A percentile compares a stretch with the other conserved stretches of the same genome.
Evolutionary conservation across 2,329 filamentous ascomycete species (phyloP).

Genomic region (Talaromyces sp.): DNA sequence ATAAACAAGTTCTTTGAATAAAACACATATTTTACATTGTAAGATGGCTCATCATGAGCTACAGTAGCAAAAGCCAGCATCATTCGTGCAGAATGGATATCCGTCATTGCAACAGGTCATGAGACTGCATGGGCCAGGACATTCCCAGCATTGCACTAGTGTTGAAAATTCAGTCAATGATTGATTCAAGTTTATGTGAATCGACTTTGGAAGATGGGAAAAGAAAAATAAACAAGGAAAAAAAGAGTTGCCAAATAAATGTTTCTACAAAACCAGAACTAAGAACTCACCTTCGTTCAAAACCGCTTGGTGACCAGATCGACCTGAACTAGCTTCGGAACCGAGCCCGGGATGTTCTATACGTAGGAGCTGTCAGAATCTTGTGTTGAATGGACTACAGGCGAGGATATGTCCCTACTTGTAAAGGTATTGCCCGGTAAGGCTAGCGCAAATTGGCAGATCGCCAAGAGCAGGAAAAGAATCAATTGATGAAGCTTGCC

Average conservation of each 20-base stretch:
- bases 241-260: neutral
- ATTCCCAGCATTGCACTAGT: conserved; percentile 10
- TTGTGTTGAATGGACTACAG: neutral
- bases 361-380: neutral
- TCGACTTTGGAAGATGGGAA: neutral
- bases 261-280: neutral
- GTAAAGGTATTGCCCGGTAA: neutral
- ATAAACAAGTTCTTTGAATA: neutral
- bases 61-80: conserved; percentile 6
- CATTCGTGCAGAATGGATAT: conserved; percentile 8
- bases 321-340: neutral
- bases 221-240: neutral
- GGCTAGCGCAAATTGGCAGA: neutral
- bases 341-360: neutral
- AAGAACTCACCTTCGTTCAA: neutral
- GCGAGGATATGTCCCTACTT: neutral
- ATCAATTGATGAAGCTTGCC: neutral
- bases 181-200: neutral
- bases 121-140: conserved; percentile 8
- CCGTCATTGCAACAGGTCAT: conserved; percentile 10
- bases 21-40: neutral
- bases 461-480: neutral
- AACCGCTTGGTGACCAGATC: neutral
- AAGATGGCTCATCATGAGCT: conserved; percentile 2
- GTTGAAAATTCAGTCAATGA: neutral